phyloP scores from a whole-genome alignment of 2,329 filamentous ascomycete genomes.

The Xylaria sp. region DNA sequence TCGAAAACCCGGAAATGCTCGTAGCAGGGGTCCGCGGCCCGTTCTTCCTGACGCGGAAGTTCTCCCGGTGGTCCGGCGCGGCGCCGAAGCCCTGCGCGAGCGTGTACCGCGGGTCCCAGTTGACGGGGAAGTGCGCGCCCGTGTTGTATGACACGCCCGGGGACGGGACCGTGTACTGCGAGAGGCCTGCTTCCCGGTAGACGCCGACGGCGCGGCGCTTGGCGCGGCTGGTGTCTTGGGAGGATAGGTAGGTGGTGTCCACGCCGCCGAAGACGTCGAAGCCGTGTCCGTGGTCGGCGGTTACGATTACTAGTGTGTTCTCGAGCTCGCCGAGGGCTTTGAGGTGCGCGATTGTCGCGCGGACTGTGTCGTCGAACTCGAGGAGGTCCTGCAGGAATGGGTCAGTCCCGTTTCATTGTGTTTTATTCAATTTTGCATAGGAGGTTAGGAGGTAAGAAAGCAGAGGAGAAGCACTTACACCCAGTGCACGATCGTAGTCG shows the following conservation, averaged over 20 bases:
- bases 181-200: conserved; percentile 78
- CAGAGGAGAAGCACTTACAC: conserved; percentile 47
- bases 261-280: conserved; percentile 88
- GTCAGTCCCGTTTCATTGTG: background rate
- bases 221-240: conserved; percentile 72
- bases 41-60: conserved; percentile 76
- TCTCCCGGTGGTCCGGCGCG: conserved; percentile 79
- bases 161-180: conserved; percentile 74
- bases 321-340: conserved; percentile 73
- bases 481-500: conserved; percentile 87
- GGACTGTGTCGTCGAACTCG: conserved; percentile 85
- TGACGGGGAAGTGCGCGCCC: conserved; percentile 79
- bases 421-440: too few species aligned
- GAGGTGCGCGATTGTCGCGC: conserved; percentile 78
- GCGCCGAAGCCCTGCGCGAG: conserved; percentile 78
- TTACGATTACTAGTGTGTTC: conserved; percentile 82
- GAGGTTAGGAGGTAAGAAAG: background rate
- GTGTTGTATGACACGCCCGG: conserved; percentile 75
- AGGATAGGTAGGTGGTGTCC: conserved; percentile 80
- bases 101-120: conserved; percentile 87
- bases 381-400: conserved; percentile 70
- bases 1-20: conserved; percentile 61
- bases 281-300: conserved; percentile 89
- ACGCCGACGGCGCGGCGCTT: conserved; percentile 81
- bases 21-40: conserved; percentile 69